phyloP scores from a whole-genome alignment of 305 asterid genomes.

The Petunia hybrid region DNA sequence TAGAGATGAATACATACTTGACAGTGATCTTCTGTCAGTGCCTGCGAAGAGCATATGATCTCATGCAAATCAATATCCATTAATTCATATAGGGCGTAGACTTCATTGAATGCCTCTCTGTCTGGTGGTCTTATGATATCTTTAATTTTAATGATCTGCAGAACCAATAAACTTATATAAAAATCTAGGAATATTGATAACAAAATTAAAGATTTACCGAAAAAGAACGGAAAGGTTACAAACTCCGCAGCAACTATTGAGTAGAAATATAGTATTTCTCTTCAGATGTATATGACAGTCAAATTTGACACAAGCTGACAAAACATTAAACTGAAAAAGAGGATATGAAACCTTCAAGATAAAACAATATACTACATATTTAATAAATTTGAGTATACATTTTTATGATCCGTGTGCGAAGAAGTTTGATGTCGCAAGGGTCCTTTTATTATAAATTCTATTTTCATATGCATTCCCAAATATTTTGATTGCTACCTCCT shows the following conservation, averaged over 20 bases:
- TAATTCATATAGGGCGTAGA: conserved; percentile 76
- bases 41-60: conserved; percentile 76
- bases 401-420: conserved; percentile 89
- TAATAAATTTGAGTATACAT: conserved; percentile 41
- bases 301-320: too few relatives aligned
- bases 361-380: background rate
- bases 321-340: too few relatives aligned
- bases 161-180: background rate
- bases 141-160: conserved; percentile 72
- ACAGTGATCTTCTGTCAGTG: conserved; percentile 83
- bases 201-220: conserved; percentile 24
- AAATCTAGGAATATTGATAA: conserved; percentile 11
- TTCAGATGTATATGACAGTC: too few relatives aligned
- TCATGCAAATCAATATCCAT: conserved; percentile 92
- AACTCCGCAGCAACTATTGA: too few relatives aligned
- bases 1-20: conserved; percentile 58
- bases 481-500: conserved; percentile 84
- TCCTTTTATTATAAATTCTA: conserved; percentile 79
- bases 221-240: background rate
- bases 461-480: conserved; percentile 89
- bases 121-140: conserved; percentile 73
- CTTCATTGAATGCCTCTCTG: conserved; percentile 67
- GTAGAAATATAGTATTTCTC: too few relatives aligned
- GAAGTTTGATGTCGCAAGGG: conserved; percentile 86
- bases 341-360: too few relatives aligned